These are phyloP conservation scores for Malassezia sympodialis DNA, from an alignment of 1,284 basidiomycete species.

Conservation along the genomic window DNA sequence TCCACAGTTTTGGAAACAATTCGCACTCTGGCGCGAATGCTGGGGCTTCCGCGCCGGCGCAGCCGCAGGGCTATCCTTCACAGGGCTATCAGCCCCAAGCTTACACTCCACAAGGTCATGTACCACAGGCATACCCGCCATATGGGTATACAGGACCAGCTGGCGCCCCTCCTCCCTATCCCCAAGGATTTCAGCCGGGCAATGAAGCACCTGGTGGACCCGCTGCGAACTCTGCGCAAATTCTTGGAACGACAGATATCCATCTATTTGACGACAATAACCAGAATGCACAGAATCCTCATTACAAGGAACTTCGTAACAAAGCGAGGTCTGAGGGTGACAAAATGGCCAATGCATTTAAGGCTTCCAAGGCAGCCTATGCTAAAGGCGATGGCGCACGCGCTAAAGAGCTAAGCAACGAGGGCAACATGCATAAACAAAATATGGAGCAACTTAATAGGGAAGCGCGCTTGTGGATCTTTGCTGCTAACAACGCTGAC, in stretches of 20 bases:
- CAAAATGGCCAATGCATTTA: constrained; percentile 41
- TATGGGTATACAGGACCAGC: neutral
- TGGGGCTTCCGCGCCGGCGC: neutral
- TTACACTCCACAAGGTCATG: neutral
- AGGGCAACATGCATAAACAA: constrained; percentile 71
- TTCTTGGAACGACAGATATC: constrained; percentile 14
- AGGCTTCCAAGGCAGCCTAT: constrained; percentile 54
- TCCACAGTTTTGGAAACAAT: neutral
- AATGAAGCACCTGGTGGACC: constrained; percentile 8
- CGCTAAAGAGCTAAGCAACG: constrained; percentile 71
- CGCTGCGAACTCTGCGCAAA: constrained; percentile 2
- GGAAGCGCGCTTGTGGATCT: constrained; percentile 83
- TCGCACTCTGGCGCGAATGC: neutral
- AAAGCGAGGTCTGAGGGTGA: constrained; percentile 40
- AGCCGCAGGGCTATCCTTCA: neutral
- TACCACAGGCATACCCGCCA: neutral
- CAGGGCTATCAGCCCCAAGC: neutral
- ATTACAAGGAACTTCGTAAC: constrained; percentile 39
- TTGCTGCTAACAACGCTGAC: constrained; percentile 49
- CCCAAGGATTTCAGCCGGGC: neutral
- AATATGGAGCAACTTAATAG: constrained; percentile 72
- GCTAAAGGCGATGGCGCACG: constrained; percentile 61
- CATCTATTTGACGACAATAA: constrained; percentile 30
- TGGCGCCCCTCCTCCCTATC: neutral
- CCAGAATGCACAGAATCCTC: constrained; percentile 41